phyloP scores from a whole-genome alignment of 177 flowering plant species.

The Tripterygium wilfordii region DNA sequence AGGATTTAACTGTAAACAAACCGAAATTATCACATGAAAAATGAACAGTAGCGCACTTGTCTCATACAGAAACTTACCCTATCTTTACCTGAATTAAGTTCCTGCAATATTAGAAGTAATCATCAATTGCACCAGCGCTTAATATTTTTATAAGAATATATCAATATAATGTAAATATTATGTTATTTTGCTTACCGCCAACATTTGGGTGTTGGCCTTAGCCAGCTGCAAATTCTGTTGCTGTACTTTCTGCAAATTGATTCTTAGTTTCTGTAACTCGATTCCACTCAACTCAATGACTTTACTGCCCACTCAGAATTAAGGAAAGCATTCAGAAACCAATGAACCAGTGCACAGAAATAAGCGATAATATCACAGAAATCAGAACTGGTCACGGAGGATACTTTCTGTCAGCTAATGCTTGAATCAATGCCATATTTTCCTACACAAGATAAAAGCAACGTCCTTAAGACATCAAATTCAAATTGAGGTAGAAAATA shows the following conservation, averaged over 20 bases:
- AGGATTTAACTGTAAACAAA: neutral
- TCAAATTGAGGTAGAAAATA: no score
- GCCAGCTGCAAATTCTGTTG: constrained; percentile 33
- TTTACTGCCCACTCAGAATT: constrained; percentile 16
- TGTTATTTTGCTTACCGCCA: no score
- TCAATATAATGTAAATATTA: neutral
- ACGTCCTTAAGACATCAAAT: no score
- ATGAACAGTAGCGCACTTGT: neutral
- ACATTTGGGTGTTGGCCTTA: constrained; percentile 29
- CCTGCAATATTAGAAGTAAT: constrained; percentile 24
- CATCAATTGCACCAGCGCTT: neutral
- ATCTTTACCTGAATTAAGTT: constrained; percentile 40
- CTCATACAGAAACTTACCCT: constrained; percentile 22
- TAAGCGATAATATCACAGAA: no score
- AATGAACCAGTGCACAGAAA: no score
- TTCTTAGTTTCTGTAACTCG: constrained; percentile 24
- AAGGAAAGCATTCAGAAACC: neutral
- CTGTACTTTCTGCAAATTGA: constrained; percentile 22
- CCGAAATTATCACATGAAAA: neutral
- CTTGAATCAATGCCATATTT: constrained; percentile 25
- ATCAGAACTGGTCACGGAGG: no score
- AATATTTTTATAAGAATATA: neutral
- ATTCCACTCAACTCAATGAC: constrained; percentile 24
- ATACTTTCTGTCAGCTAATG: constrained; percentile 41
- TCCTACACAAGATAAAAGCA: constrained; percentile 24